These are phyloP conservation scores for Priceomyces castillae DNA, from an alignment of 805 yeast species.

Conservation along the genomic window DNA sequence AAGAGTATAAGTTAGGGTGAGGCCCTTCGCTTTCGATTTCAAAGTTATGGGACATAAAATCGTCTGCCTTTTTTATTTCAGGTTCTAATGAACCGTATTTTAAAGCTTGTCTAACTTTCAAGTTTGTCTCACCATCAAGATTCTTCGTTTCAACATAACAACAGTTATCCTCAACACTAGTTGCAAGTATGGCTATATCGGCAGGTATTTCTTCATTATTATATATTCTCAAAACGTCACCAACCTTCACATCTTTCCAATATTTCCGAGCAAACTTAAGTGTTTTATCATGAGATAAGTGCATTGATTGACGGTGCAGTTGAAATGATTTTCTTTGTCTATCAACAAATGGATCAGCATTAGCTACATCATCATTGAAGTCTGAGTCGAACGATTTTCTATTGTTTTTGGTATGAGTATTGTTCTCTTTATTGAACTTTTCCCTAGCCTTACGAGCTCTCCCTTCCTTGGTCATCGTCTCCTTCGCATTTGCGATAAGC, in stretches of 20 bases:
- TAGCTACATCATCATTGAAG: not conserved
- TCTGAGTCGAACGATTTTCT: slow-evolving; percentile 36
- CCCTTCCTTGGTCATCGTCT: slow-evolving; percentile 33
- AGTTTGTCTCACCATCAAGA: slow-evolving; percentile 53
- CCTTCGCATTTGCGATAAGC: slow-evolving; percentile 24
- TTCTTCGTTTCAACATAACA: slow-evolving; percentile 57
- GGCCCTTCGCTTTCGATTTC: slow-evolving; percentile 85
- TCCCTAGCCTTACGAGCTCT: slow-evolving; percentile 30
- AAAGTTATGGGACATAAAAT: slow-evolving; percentile 44
- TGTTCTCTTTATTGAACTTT: slow-evolving; percentile 5
- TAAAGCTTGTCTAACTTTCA: slow-evolving; percentile 73
- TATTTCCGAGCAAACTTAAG: slow-evolving; percentile 31
- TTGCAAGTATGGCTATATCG: slow-evolving; percentile 62
- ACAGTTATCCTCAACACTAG: slow-evolving; percentile 68
- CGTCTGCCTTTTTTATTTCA: slow-evolving; percentile 38
- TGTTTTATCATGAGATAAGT: slow-evolving; percentile 13
- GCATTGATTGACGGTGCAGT: slow-evolving; percentile 14
- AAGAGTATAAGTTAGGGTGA: slow-evolving; percentile 71
- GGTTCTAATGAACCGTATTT: slow-evolving; percentile 54
- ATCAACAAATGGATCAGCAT: slow-evolving; percentile 4
- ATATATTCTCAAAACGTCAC: slow-evolving; percentile 65
- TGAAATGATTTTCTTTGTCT: slow-evolving; percentile 15
- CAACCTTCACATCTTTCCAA: slow-evolving; percentile 77
- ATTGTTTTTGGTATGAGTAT: slow-evolving; percentile 1
- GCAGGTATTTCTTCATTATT: slow-evolving; percentile 79